Evolutionary conservation across 306 rosid genomes (phyloP).

Genomic region (Medicago ruthenica): DNA sequence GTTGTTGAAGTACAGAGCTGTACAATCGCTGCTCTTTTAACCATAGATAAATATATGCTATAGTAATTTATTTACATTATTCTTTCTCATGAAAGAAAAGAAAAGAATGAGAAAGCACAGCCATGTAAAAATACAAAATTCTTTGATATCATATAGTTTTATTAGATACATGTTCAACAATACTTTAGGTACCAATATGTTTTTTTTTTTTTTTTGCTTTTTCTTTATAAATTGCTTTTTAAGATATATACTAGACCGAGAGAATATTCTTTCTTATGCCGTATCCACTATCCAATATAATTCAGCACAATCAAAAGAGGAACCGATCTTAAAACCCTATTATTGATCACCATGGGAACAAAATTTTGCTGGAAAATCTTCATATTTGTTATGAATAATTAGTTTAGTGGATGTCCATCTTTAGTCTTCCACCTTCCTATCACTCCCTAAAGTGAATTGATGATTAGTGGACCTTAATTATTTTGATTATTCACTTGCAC

Average conservation of each 20-base stretch:
- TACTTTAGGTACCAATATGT: background rate
- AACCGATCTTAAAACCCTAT: background rate
- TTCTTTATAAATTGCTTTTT: slow-evolving; percentile 39
- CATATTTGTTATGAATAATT: too few relatives aligned
- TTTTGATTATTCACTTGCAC: too few relatives aligned
- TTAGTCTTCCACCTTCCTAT: too few relatives aligned
- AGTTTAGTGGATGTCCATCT: too few relatives aligned
- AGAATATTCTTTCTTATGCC: slow-evolving; percentile 37
- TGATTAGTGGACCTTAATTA: too few relatives aligned
- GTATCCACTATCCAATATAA: slow-evolving; percentile 25
- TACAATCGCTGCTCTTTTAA: slow-evolving; percentile 38
- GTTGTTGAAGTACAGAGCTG: slow-evolving; percentile 46
- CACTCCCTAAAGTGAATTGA: too few relatives aligned
- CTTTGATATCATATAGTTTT: too few relatives aligned
- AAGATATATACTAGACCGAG: slow-evolving; percentile 36
- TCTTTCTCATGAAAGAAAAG: slow-evolving; percentile 19
- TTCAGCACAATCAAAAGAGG: slow-evolving; percentile 1
- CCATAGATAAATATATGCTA: slow-evolving; percentile 1
- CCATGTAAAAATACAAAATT: background rate
- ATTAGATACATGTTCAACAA: too few relatives aligned
- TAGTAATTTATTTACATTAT: background rate
- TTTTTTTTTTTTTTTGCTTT: background rate
- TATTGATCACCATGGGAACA: background rate
- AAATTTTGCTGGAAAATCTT: slow-evolving; percentile 1
- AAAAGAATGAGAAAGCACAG: background rate